Conservation (phyloP, 768 basidiomycete genomes). For the Xerocomus spinulosus region DNA sequence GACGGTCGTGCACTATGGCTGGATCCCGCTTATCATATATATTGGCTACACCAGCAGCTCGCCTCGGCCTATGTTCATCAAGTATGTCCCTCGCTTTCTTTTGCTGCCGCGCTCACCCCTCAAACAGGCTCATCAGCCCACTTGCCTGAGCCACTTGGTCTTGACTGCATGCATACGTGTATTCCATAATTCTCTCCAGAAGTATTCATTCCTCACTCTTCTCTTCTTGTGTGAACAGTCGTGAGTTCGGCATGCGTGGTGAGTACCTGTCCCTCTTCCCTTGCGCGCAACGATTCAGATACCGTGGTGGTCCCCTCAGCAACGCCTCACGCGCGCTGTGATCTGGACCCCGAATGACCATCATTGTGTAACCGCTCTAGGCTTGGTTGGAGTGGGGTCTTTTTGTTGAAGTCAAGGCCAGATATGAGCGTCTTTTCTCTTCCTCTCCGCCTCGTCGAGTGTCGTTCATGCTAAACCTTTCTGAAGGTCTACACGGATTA, state of each 20-base stretch:
- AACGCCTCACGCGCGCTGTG: slow-evolving; percentile 1
- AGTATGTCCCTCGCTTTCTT: slow-evolving; percentile 53
- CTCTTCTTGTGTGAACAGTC: neutral
- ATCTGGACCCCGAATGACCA: slow-evolving; percentile 24
- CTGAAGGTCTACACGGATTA: slow-evolving; percentile 4
- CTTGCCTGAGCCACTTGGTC: slow-evolving; percentile 57
- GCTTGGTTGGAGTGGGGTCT: slow-evolving; percentile 44
- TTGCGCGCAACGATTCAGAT: slow-evolving; percentile 47
- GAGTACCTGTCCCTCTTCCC: slow-evolving; percentile 16
- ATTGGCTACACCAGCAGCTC: slow-evolving; percentile 90
- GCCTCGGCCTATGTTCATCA: slow-evolving; percentile 92
- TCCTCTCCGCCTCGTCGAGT: too few relatives aligned
- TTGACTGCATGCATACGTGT: slow-evolving; percentile 23
- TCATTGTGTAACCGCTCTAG: slow-evolving; percentile 43
- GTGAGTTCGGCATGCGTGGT: slow-evolving; percentile 17
- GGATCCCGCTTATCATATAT: slow-evolving; percentile 97
- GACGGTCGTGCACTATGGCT: slow-evolving; percentile 90
- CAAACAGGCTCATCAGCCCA: slow-evolving; percentile 81
- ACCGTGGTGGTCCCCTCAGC: slow-evolving; percentile 58
- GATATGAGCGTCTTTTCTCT: slow-evolving; percentile 58
- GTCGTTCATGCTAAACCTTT: slow-evolving; percentile 3
- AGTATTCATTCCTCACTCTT: slow-evolving; percentile 4
- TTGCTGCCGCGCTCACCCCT: neutral
- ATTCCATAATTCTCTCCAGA: slow-evolving; percentile 26
- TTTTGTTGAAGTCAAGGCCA: slow-evolving; percentile 79